Percentiles rank a stretch among this genome's conserved stretches.
These are phyloP conservation scores for Pythium sukuiense DNA, from an alignment of 352 stramenopile genomes.

Conservation along the genomic window DNA sequence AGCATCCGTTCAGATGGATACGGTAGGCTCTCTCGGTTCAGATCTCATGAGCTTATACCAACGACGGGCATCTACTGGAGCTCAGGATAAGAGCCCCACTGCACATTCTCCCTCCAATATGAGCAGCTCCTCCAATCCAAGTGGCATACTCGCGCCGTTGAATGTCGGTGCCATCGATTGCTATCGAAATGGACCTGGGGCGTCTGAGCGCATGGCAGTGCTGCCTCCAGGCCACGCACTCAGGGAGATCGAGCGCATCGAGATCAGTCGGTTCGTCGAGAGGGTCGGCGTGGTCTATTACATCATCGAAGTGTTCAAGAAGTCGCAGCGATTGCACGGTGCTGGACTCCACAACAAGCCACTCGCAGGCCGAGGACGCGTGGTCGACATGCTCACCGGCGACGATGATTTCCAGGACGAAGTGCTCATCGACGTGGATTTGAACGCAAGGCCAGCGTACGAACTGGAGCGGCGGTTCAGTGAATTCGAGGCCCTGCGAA, in stretches of 20 bases:
- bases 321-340: constrained; percentile 8
- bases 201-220: constrained; percentile 17
- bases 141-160: constrained; percentile 8
- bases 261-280: constrained; percentile 38
- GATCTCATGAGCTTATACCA: not conserved
- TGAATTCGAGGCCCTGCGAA: constrained; percentile 26
- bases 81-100: not conserved
- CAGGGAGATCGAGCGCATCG: constrained; percentile 37
- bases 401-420: constrained; percentile 9
- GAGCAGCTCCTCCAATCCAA: not conserved
- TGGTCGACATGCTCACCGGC: not conserved
- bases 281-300: constrained; percentile 51
- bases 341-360: not conserved
- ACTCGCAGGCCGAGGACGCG: not conserved
- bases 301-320: constrained; percentile 30
- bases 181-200: constrained; percentile 9
- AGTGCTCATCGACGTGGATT: constrained; percentile 23
- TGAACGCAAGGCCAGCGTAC: constrained; percentile 13
- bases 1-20: not conserved
- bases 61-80: not conserved
- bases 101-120: not conserved
- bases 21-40: not conserved
- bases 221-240: constrained; percentile 12
- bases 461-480: constrained; percentile 24
- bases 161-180: constrained; percentile 8